Percentiles rank a stretch among this genome's conserved stretches.
These are phyloP conservation scores for Ceraceosorus guamensis DNA, from an alignment of 1,284 basidiomycete genomes.

Conservation along the genomic window DNA sequence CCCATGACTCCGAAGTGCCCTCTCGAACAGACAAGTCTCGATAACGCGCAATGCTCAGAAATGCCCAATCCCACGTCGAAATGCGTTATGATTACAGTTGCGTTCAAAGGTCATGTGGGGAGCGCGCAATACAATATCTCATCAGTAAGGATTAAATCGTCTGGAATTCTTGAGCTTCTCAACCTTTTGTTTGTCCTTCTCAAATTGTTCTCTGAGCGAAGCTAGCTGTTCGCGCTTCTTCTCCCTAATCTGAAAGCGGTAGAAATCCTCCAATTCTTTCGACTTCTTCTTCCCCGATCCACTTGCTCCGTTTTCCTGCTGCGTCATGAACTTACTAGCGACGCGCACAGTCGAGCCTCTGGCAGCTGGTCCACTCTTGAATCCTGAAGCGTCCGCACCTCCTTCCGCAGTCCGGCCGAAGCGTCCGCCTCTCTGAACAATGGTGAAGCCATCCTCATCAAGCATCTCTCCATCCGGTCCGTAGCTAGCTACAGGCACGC, in stretches of 20 bases:
- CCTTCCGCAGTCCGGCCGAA: slow-evolving; percentile 33
- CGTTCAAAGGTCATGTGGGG: too few relatives aligned
- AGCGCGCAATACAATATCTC: background rate
- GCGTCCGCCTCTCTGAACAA: slow-evolving; percentile 39
- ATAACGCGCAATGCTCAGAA: too few relatives aligned
- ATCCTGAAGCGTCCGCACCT: background rate
- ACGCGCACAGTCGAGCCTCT: slow-evolving; percentile 6
- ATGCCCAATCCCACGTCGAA: too few relatives aligned
- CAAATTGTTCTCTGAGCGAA: slow-evolving; percentile 37
- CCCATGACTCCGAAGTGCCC: too few relatives aligned
- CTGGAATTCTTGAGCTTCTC: slow-evolving; percentile 35
- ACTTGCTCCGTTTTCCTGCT: slow-evolving; percentile 1
- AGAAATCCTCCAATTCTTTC: slow-evolving; percentile 38
- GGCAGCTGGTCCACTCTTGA: too few relatives aligned
- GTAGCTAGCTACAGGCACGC: slow-evolving; percentile 18
- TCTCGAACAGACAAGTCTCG: too few relatives aligned
- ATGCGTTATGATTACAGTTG: too few relatives aligned
- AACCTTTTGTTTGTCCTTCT: slow-evolving; percentile 38
- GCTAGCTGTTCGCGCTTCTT: slow-evolving; percentile 39
- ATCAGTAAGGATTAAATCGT: slow-evolving; percentile 35
- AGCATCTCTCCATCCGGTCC: slow-evolving; percentile 42
- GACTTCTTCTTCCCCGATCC: slow-evolving; percentile 27
- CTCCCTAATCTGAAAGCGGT: slow-evolving; percentile 43
- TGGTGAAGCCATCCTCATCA: slow-evolving; percentile 45
- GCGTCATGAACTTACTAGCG: background rate